Evolutionary conservation across 331 rosid species (phyloP), one percentile per base, ranked within the genome.

Genomic region (Quercus phellos): DNA sequence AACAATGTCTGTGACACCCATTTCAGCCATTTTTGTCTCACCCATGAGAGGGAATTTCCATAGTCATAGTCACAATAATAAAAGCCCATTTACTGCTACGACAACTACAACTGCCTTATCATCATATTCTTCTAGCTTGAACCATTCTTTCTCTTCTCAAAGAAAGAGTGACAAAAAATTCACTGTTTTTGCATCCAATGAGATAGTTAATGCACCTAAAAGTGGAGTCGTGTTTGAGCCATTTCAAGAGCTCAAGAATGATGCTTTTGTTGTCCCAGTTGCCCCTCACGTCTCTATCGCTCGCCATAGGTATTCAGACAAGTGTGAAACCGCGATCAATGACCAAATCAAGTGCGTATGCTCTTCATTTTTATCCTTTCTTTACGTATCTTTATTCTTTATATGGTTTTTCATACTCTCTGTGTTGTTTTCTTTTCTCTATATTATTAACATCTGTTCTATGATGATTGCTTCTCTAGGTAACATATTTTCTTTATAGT

Each of bases 181-280:
- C 4, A 54, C 4, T 18, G 84, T 85, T 78, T 66, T 2, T 18
- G 83, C 84, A 16, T 26, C 84, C 18, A 61, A 60, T 4, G 51
- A n/a, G 14, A 14, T 61, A 1, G 24, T 73, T 12, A 2, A 43
- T 0, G 51, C 34, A 26, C 76, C 87, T 10, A 54, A 83, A 18
- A 80, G 86, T 18, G 91, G 91, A 7, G 87, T 87, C 21, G 38
- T 87, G 26, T 87, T 87, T 32, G 82, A 84, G 79, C 90, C 90
- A 1, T 87, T 87, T 61, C 79, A 80, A 55, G 90, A 87, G 82
- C 85, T 87, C 4, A 85, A 85, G 72, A 87, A 82, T 29, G 72
- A 60, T 2, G 55, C n/a, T 18, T 80, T 82, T 29, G 77, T 79
- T 70, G 74, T 85, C 70, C 90, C 90, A 0, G 17, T 70, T 3